These are phyloP conservation scores for Torrubiellomyces zombiae DNA, from an alignment of 2,329 filamentous ascomycete species.

Conservation along the genomic window DNA sequence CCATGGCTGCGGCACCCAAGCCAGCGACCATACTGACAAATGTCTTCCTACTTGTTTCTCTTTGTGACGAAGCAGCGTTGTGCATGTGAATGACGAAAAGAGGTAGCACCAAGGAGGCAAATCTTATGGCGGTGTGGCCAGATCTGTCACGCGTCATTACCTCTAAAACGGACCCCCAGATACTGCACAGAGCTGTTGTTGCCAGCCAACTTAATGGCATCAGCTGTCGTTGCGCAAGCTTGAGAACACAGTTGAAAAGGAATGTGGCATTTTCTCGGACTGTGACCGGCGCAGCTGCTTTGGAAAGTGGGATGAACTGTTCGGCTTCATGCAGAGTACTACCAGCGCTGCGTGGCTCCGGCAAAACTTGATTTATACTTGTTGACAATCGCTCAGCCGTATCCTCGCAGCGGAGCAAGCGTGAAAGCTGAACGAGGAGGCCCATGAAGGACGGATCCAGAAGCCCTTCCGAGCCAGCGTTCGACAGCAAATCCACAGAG, in stretches of 20 bases:
- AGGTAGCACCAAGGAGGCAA: no score
- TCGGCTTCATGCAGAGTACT: constrained; percentile 7
- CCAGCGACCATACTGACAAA: constrained; percentile 15
- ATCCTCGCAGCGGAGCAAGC: constrained; percentile 9
- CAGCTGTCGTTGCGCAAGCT: constrained; percentile 7
- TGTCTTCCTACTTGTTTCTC: constrained; percentile 9
- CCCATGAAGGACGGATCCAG: constrained; percentile 12
- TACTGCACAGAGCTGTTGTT: constrained; percentile 8
- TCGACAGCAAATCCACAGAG: constrained; percentile 11
- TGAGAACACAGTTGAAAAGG: constrained; percentile 11
- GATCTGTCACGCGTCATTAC: constrained; percentile 8
- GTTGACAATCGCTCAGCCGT: constrained; percentile 13
- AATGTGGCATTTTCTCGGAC: no score
- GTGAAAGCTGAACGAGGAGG: constrained; percentile 13
- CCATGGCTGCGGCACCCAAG: constrained; percentile 12
- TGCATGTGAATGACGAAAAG: constrained; percentile 7
- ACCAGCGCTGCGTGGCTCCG: constrained; percentile 5
- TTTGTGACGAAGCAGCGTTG: constrained; percentile 1
- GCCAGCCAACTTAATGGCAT: constrained; percentile 11
- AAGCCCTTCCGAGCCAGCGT: constrained; percentile 14
- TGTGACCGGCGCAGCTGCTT: no score
- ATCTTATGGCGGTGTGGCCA: constrained; percentile 9
- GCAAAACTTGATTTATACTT: constrained; percentile 6
- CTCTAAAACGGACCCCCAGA: constrained; percentile 12
- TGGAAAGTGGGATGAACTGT: constrained; percentile 10